Evolutionary conservation across 75 land plant species (phyloP), one percentile per base, ranked within the genome.

Genomic region (Pinus albicaulis): DNA sequence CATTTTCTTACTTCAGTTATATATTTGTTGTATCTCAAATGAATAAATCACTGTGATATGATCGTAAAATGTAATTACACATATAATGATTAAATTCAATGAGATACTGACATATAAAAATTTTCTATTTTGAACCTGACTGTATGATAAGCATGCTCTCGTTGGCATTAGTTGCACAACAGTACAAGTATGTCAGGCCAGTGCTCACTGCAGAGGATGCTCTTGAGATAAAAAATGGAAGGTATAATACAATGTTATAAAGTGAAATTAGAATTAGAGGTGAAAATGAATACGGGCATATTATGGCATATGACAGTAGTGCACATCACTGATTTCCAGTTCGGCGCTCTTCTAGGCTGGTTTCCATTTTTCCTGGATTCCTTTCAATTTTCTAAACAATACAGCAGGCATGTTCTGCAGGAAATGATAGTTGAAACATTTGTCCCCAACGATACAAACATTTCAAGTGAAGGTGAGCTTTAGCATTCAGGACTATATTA

Each of bases 401-500:
- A 58, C 28, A 64, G 57, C 77, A 97, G 99, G 82, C 99, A 97
- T 88, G 86, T 90, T 78, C 84, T 97, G 79, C 99, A 97, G 87
- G 99, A 97, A 83, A 82, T 95, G 90, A 82, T 86, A 24, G 92
- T 97, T 12, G 92, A 94, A 48, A 95, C 93, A 55, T 97, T 94
- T 83, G 95, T 97, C 55, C 99, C 99, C 24, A 97, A 97, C 82
- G 92, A 92, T 63, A 91, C 99, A 57, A 83, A 77, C 38, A 87
- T 92, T 60, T 15, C 69, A 38, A 68, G 83, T 75, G 78, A 86
- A 78, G 96, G 96, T 93, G 78, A 61, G 31, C 56, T 55, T 55
- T 17, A 72, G 31, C 53, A 48, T 48, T 10, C 53, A 10, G 12
- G 10, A 48, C 38, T 64, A 11, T 77, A 15, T 77, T 7, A 2